These are phyloP conservation scores for Cucurbita moschata DNA, from an alignment of 306 rosid species.

Conservation along the genomic window DNA sequence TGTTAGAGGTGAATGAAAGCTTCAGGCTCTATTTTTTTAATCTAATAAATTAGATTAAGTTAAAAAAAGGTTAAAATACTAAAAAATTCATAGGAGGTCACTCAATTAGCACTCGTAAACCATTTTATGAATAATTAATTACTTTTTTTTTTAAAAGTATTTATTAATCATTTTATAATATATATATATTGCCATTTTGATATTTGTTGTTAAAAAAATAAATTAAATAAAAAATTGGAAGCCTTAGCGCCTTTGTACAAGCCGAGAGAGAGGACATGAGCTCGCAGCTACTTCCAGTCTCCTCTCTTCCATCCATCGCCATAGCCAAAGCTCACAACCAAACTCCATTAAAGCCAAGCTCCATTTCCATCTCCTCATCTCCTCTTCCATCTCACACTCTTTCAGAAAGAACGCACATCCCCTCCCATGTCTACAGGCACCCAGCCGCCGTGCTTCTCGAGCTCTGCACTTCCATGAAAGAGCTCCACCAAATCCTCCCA, in stretches of 20 bases:
- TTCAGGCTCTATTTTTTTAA: too few species aligned
- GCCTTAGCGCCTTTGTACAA: background rate
- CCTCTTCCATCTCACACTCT: conserved; percentile 19
- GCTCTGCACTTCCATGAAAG: conserved; percentile 53
- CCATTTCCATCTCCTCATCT: background rate
- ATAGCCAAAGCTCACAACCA: background rate
- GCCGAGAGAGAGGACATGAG: conserved; percentile 22
- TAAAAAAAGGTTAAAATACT: too few species aligned
- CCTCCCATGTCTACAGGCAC: conserved; percentile 66
- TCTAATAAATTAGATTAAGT: too few species aligned
- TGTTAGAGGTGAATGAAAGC: too few species aligned
- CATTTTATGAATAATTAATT: too few species aligned
- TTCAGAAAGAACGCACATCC: conserved; percentile 53
- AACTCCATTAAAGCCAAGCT: conserved; percentile 1
- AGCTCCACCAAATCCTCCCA: conserved; percentile 68
- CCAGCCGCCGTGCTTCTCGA: conserved; percentile 72
- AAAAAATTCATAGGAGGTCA: too few species aligned
- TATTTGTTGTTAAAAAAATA: too few species aligned
- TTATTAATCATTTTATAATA: too few species aligned
- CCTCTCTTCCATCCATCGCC: conserved; percentile 10
- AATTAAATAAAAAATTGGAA: background rate
- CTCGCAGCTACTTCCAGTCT: conserved; percentile 19
- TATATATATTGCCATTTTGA: too few species aligned
- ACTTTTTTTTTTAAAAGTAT: too few species aligned
- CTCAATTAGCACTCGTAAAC: too few species aligned